These are phyloP conservation scores for Psilocybe azurescens DNA, from an alignment of 768 basidiomycete species.

Conservation along the genomic window DNA sequence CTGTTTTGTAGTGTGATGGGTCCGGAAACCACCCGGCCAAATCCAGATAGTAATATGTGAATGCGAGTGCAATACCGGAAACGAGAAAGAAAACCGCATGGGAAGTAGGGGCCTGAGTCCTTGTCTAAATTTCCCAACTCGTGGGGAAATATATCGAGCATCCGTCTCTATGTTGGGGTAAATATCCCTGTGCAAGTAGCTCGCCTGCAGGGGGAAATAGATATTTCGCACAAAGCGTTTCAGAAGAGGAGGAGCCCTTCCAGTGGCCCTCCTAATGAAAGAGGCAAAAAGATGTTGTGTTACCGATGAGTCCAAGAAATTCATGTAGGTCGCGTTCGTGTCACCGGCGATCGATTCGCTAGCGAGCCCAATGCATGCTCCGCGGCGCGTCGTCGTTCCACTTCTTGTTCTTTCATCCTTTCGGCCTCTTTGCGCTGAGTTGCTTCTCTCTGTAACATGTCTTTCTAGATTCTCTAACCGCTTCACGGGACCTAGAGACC, in stretches of 20 bases:
- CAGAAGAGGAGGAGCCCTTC: background rate
- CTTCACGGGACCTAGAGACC: slow-evolving; percentile 56
- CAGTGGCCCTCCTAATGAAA: slow-evolving; percentile 1
- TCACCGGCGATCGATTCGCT: slow-evolving; percentile 23
- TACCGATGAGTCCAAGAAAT: background rate
- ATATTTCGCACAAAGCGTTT: background rate
- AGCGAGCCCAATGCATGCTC: slow-evolving; percentile 29
- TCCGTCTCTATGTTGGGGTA: slow-evolving; percentile 8
- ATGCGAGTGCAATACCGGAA: no score
- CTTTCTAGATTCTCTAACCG: slow-evolving; percentile 60
- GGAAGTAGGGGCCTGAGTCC: background rate
- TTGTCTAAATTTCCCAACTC: background rate
- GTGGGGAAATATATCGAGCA: slow-evolving; percentile 1
- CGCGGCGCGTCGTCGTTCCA: slow-evolving; percentile 45
- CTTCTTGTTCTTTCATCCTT: slow-evolving; percentile 53
- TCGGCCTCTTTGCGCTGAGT: slow-evolving; percentile 62
- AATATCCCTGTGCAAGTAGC: background rate
- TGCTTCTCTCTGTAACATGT: slow-evolving; percentile 64
- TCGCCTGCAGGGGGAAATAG: background rate
- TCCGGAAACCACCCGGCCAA: no score
- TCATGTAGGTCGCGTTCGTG: slow-evolving; percentile 7
- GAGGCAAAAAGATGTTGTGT: background rate
- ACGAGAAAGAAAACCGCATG: no score
- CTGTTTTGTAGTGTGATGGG: no score
- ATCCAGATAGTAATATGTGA: no score